phyloP scores from a whole-genome alignment of 495 filamentous ascomycete genomes.

The Penicillium paxilli region DNA sequence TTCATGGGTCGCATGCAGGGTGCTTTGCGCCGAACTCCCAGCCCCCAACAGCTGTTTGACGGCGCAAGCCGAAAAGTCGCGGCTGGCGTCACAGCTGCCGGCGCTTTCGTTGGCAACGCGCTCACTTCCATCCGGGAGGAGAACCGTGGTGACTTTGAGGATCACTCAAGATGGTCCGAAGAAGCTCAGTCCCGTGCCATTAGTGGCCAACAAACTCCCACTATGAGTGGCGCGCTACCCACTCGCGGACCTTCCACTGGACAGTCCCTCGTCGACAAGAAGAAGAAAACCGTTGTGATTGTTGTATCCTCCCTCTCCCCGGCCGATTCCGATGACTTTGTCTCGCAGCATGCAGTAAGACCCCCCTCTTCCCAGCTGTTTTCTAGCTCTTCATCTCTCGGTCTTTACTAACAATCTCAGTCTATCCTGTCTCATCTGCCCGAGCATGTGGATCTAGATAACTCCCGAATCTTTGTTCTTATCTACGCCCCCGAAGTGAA shows the following conservation, averaged over 20 bases:
- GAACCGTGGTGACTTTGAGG: conserved; percentile 73
- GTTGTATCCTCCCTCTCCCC: conserved; percentile 71
- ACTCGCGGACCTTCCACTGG: conserved; percentile 18
- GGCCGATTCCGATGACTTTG: conserved; percentile 62
- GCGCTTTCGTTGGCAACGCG: conserved; percentile 73
- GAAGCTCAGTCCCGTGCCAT: conserved; percentile 59
- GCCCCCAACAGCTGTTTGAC: conserved; percentile 85
- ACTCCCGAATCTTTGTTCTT: conserved; percentile 75
- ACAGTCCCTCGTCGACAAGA: conserved; percentile 29
- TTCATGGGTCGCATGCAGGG: conserved; percentile 79
- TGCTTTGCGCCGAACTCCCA: conserved; percentile 82
- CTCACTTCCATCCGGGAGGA: conserved; percentile 84
- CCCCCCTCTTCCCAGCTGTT: not conserved
- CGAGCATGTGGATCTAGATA: conserved; percentile 64
- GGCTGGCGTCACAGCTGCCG: conserved; percentile 81
- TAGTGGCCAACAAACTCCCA: conserved; percentile 27
- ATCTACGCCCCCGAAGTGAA: conserved; percentile 84
- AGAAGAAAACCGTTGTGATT: conserved; percentile 81
- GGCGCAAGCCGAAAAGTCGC: conserved; percentile 72
- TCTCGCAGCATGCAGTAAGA: conserved; percentile 76
- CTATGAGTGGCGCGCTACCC: conserved; percentile 33
- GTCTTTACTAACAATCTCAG: conserved; percentile 47
- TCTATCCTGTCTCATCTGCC: conserved; percentile 89
- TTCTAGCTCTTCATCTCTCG: not conserved
- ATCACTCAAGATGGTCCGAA: conserved; percentile 83